These are phyloP conservation scores for Suillus brevipes DNA, from an alignment of 768 basidiomycete genomes.

Conservation along the genomic window DNA sequence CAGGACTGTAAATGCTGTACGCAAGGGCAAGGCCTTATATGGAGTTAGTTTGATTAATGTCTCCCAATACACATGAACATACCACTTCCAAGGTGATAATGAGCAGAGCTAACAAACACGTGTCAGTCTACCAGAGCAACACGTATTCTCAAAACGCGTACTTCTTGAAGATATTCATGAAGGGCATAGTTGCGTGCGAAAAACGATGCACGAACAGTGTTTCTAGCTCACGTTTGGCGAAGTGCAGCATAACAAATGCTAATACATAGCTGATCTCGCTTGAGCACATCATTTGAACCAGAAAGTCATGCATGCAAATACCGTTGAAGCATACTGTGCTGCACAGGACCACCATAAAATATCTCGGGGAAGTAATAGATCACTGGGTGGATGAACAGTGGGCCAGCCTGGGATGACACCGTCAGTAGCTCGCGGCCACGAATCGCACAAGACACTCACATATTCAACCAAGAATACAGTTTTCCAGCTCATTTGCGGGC, in stretches of 20 bases:
- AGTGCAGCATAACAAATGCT: slow-evolving; percentile 80
- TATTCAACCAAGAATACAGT: slow-evolving; percentile 95
- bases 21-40: slow-evolving; percentile 71
- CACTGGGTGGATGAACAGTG: slow-evolving; percentile 85
- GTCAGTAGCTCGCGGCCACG: slow-evolving; percentile 9
- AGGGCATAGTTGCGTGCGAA: slow-evolving; percentile 93
- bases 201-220: slow-evolving; percentile 94
- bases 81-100: slow-evolving; percentile 86
- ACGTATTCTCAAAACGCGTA: slow-evolving; percentile 34
- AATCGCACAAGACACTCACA: slow-evolving; percentile 48
- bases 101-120: slow-evolving; percentile 60
- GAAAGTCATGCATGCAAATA: slow-evolving; percentile 31
- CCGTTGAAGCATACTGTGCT: slow-evolving; percentile 79
- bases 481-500: slow-evolving; percentile 85
- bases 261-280: slow-evolving; percentile 56
- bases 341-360: slow-evolving; percentile 68
- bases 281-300: slow-evolving; percentile 6
- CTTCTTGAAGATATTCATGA: slow-evolving; percentile 88
- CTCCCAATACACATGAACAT: slow-evolving; percentile 9
- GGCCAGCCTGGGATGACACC: slow-evolving; percentile 61
- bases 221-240: slow-evolving; percentile 89
- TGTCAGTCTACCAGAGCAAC: slow-evolving; percentile 4
- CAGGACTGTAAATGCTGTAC: slow-evolving; percentile 78
- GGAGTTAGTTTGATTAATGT: slow-evolving; percentile 1
- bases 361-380: slow-evolving; percentile 70